Percentiles rank a stretch among this genome's conserved stretches.
These are phyloP conservation scores for Hippophae rhamnoides DNA, from an alignment of 306 rosid genomes.

Conservation along the genomic window DNA sequence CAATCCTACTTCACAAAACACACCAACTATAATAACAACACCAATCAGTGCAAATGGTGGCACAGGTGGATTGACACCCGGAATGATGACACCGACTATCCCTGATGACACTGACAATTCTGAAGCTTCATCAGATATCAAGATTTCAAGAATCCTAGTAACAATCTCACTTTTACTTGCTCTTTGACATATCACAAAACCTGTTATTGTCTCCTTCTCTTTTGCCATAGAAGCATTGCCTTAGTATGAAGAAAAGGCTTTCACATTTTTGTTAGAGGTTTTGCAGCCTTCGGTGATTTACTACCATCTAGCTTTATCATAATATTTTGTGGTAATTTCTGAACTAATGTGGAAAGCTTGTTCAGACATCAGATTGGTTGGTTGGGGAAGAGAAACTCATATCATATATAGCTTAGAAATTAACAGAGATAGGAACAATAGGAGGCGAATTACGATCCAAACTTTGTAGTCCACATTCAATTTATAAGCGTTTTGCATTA, in stretches of 20 bases:
- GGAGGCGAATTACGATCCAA: slow-evolving; percentile 17
- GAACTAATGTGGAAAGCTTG: slow-evolving; percentile 22
- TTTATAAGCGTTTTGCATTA: background rate
- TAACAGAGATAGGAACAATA: slow-evolving; percentile 28
- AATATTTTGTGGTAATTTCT: slow-evolving; percentile 13
- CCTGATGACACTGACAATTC: slow-evolving; percentile 26
- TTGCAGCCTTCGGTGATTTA: slow-evolving; percentile 24
- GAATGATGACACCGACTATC: slow-evolving; percentile 19
- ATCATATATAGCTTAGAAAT: slow-evolving; percentile 13
- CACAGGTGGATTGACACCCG: slow-evolving; percentile 14
- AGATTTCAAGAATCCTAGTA: slow-evolving; percentile 12
- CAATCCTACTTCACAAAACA: slow-evolving; percentile 27
- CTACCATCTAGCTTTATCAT: slow-evolving; percentile 16
- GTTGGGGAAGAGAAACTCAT: background rate
- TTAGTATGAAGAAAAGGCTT: slow-evolving; percentile 24
- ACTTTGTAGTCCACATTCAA: slow-evolving; percentile 20
- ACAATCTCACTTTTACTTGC: slow-evolving; percentile 17
- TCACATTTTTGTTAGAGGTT: slow-evolving; percentile 64
- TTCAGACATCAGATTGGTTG: slow-evolving; percentile 24
- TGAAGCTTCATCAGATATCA: slow-evolving; percentile 3
- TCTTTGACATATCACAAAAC: slow-evolving; percentile 18
- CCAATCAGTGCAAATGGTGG: slow-evolving; percentile 11
- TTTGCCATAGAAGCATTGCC: slow-evolving; percentile 5
- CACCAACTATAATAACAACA: slow-evolving; percentile 28
- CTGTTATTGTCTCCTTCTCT: slow-evolving; percentile 13